These are phyloP conservation scores for Cinnamomum chago DNA, from an alignment of 164 flowering plant species.

Conservation along the genomic window DNA sequence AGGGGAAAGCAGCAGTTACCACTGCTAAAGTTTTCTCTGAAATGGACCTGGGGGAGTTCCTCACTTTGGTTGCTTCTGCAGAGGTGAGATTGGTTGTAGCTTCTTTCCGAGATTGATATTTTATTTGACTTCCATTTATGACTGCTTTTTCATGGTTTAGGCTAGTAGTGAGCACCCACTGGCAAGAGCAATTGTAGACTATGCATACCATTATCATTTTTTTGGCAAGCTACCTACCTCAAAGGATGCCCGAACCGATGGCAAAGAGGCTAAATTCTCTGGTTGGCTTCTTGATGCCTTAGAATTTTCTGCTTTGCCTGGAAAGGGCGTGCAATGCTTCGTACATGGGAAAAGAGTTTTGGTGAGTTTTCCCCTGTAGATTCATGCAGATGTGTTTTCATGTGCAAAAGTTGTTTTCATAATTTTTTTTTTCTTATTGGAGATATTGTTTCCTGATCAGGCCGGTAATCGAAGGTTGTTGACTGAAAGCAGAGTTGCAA, in stretches of 20 bases:
- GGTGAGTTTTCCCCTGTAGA: constrained; percentile 41
- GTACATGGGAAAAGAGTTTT: constrained; percentile 55
- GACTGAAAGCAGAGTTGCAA: constrained; percentile 57
- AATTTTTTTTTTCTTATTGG: constrained; percentile 7
- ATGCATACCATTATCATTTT: constrained; percentile 95
- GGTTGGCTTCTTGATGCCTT: constrained; percentile 82
- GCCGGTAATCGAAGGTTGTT: constrained; percentile 87
- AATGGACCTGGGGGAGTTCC: constrained; percentile 88
- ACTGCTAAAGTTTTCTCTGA: constrained; percentile 66
- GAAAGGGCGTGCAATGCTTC: constrained; percentile 79
- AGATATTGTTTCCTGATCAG: constrained; percentile 34
- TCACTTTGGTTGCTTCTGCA: constrained; percentile 92
- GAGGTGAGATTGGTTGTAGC: constrained; percentile 49
- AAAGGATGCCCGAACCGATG: constrained; percentile 27
- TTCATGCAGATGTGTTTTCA: background rate
- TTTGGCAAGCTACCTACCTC: constrained; percentile 51
- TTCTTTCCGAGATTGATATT: background rate
- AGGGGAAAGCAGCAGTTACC: constrained; percentile 89
- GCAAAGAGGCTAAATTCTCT: constrained; percentile 32
- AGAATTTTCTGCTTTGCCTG: constrained; percentile 81
- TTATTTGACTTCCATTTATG: background rate
- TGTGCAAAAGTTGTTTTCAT: background rate
- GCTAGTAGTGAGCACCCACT: constrained; percentile 98
- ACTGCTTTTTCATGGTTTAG: constrained; percentile 27
- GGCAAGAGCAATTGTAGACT: constrained; percentile 76